These are phyloP conservation scores for Amanita muscaria DNA, from an alignment of 768 basidiomycete species.

Conservation along the genomic window DNA sequence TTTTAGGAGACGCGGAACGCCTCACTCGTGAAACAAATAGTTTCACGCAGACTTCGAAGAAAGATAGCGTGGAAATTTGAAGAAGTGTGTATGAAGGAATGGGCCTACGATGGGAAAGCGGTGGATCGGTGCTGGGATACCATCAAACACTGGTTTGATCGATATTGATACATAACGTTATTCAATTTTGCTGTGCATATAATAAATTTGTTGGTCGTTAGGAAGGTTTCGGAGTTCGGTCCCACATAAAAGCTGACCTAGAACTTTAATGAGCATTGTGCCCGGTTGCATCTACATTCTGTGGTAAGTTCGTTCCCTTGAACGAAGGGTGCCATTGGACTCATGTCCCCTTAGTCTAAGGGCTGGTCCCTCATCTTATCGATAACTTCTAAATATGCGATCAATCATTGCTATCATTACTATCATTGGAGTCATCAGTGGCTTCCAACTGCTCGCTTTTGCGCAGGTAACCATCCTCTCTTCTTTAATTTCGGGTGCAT, in stretches of 20 bases:
- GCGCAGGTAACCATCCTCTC: background rate
- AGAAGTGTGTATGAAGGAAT: constrained; percentile 33
- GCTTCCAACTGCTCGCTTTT: background rate
- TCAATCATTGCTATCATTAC: background rate
- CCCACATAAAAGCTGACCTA: no score
- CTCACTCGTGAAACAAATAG: constrained; percentile 38
- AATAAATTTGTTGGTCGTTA: no score
- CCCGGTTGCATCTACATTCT: no score
- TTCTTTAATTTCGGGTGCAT: no score
- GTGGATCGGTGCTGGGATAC: constrained; percentile 29
- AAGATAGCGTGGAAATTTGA: constrained; percentile 34
- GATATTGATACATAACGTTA: background rate
- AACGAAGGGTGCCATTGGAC: no score
- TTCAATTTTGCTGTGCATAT: background rate
- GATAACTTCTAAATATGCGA: background rate
- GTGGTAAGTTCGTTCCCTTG: no score
- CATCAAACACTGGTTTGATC: constrained; percentile 25
- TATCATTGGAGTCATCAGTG: background rate
- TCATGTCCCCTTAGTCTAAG: no score
- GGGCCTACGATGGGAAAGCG: constrained; percentile 36
- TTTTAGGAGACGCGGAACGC: constrained; percentile 44
- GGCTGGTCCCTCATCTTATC: background rate
- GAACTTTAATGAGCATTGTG: no score
- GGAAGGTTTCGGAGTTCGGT: no score
- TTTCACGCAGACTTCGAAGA: constrained; percentile 30